Evolutionary conservation across 306 rosid genomes (phyloP), one percentile per base, ranked within the genome.

Genomic region (Lablab purpureus): DNA sequence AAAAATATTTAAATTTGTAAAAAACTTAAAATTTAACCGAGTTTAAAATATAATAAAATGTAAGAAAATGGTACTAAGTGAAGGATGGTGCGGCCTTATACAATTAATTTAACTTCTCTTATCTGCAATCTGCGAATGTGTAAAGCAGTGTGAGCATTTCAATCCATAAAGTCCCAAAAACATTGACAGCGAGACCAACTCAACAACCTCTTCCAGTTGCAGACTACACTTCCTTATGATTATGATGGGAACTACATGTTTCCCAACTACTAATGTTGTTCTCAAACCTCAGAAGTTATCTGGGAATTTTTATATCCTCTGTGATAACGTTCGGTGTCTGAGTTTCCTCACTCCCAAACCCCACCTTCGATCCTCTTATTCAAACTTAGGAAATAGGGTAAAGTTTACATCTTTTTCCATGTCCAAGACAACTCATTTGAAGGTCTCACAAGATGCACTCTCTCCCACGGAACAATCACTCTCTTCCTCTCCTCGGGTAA

Each of bases 381-480:
- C 76, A 59, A 37, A 70, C 37, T 82, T 36, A 67, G 52, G 27
- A 65, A 71, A 77, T 80, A 69, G 18, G 46, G 50, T 76, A 36
- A 77, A 81, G 76, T 73, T 82, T 4, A 8, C 27, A 50, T 51
- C 82, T 41, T 71, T 85, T 21, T 77, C 86, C 46, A 85, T 84
- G 62, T 47, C 73, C 3, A 80, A 34, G 50, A 68, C 85, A 19
- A 72, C 93, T 74, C 85, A 85, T 72, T 80, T 91, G 77, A 85
- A 82, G 69, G 93, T 82, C 74, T 80, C 84, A 15, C 84, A 74
- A 76, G 80, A 87, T 67, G 89, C 91, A 27, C 25, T 89, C 5
- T 74, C 91, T 27, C 71, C 92, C 18, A 79, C 80, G 32, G 82
- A 87, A 74, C 85, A 77, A 73, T 74, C 88, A 78, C 75, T 63